Evolutionary conservation across 257 asterid species (phyloP), one percentile per base, ranked within the genome.

Genomic region (Plantago elongata): DNA sequence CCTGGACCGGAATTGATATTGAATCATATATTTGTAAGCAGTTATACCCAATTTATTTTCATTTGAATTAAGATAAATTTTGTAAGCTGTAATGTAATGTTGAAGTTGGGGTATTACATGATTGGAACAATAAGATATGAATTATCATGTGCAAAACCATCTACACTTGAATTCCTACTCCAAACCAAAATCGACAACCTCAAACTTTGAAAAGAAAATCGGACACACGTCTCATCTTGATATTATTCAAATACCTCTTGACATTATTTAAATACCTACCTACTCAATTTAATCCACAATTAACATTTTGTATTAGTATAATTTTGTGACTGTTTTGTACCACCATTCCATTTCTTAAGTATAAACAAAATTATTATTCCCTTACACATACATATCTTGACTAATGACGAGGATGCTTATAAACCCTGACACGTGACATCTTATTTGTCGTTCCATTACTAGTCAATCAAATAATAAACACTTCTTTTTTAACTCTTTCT

Each of bases 371-470:
- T 45, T 54, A 4, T 4, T 34, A 47, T 44, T 64, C 59, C 30
- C n/a, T 59, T 16, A 51, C 44, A 16, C 37, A 57, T 27, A 16
- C 37, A 57, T 27, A 57, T 59, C 51, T 48, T 60, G 64, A 62
- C 46, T 56, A 7, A 52, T 12, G 45, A 56, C 65, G 43, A 18
- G 13, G 66, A 68, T 60, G 30, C 46, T 55, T 49, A 38, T 5
- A 47, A 5, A 14, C n/a, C 29, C 22, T 3, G 7, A 74, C 75
- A 75, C 65, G 70, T 75, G 76, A 63, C 57, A 45, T 18, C 69
- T 30, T 38, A 62, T 61, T 55, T 62, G 79, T 69, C 79, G 45
- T 51, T 37, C 45, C 15, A 65, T 58, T 62, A 64, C 54, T 29
- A 44, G 68, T 49, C 40, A 54, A 68, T 55, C 67, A 3, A 17